phyloP scores from a whole-genome alignment of 129 eudicot species.

The Daucus carota region DH1_v3.0 NC_030385.2:29009001-29009500 shows the following conservation, averaged over 20 bases:
- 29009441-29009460: constrained; percentile 64
- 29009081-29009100: constrained; percentile 96
- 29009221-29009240: constrained; percentile 57
- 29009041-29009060: constrained; percentile 93
- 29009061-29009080: constrained; percentile 78
- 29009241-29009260: constrained; percentile 57
- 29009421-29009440: constrained; percentile 54
- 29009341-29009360: constrained; percentile 78
- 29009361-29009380: constrained; percentile 7
- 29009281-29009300: constrained; percentile 95
- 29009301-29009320: constrained; percentile 79
- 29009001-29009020: too few species aligned
- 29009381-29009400: not conserved
- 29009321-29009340: constrained; percentile 95
- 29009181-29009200: not conserved
- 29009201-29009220: constrained; percentile 18
- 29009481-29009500: constrained; percentile 77
- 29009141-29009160: not conserved
- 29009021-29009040: constrained; percentile 40
- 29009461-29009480: constrained; percentile 83
- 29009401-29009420: not conserved
- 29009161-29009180: not conserved
- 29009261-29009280: constrained; percentile 67
- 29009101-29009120: constrained; percentile 80
- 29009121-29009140: constrained; percentile 76